Base-by-base conservation (phyloP, 2,329 filamentous ascomycete species). In the Verticillium alfalfae region DNA sequence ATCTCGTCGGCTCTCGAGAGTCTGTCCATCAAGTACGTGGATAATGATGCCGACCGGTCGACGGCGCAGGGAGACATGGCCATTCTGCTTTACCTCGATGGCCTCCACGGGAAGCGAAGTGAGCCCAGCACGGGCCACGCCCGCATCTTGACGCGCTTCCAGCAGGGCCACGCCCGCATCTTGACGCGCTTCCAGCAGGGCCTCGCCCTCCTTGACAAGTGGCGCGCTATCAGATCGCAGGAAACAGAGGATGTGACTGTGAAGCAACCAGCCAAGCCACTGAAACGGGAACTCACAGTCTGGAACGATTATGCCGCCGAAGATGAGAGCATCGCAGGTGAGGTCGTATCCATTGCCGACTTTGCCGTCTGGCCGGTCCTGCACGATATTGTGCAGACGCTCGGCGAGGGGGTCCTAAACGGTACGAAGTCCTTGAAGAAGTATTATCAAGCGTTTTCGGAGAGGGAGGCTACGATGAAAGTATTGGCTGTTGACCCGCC, bases 51-150 rank as follows among this genome's bases (percentile, higher is more conserved):
- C 0, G 72, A 65, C 31, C 78, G 77, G 62, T 80, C 84, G 1
- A 73, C 71, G 0, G 76, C 84, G 0, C 71, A 80, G 8, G 84
- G 85, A 5, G 78, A 83, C 49, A 59, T 80, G 1, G 80, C 79
- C 38, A 82, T 87, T 62, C 77, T 88, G 77, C 70, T 84, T 10
- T 88, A 91, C 63, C 76, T 91, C 1, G 84, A 90, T 63, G 77
- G 82, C 2, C 73, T 79, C 13, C 79, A 86, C 63, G 78, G 78
- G 1, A 62, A 65, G 0, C 65, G 67, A n/a, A 72, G 70, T 59
- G 59, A 66, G 70, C 3, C 61, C 65, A 12, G 58, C 69, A 1
- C 66, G 68, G 5, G 31, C 67, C 5, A 70, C 4, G 80, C 76
- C 1, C 69, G 65, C 58, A 68, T 70, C 56, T 74, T 76, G 60